These are phyloP conservation scores for Euphorbia tirucalli DNA, from an alignment of 345 rosid genomes.

Conservation along the genomic window DNA sequence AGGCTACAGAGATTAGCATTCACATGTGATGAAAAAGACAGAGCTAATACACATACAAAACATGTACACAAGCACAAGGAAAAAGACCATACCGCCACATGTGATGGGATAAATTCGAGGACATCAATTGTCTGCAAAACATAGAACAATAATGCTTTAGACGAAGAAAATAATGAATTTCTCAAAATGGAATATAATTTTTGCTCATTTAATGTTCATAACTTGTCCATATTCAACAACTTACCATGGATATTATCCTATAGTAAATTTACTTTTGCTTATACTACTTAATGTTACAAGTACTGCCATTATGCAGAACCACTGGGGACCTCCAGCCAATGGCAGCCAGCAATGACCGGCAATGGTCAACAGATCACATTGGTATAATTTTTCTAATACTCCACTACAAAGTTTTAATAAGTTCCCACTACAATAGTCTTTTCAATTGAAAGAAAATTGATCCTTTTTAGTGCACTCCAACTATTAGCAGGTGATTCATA, in stretches of 20 bases:
- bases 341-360: neutral
- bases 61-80: neutral
- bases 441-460: neutral
- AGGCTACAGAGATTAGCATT: neutral
- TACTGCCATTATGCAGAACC: neutral
- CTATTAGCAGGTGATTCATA: neutral
- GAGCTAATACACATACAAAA: slow-evolving; percentile 2
- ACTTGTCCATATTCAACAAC: neutral
- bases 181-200: neutral
- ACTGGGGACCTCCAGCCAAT: neutral
- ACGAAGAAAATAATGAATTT: neutral
- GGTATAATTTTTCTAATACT: neutral
- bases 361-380: too few species aligned
- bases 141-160: slow-evolving; percentile 23
- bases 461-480: neutral
- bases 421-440: neutral
- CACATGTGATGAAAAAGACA: neutral
- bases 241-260: neutral
- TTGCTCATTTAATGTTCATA: neutral
- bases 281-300: neutral
- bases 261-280: neutral
- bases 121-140: slow-evolving; percentile 82
- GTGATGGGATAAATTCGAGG: slow-evolving; percentile 80
- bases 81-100: slow-evolving; percentile 67
- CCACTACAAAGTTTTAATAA: neutral